Percentiles rank a stretch among this genome's conserved stretches.
Conservation (phyloP, 345 rosid species). For the Rhizophora mangle region DNA sequence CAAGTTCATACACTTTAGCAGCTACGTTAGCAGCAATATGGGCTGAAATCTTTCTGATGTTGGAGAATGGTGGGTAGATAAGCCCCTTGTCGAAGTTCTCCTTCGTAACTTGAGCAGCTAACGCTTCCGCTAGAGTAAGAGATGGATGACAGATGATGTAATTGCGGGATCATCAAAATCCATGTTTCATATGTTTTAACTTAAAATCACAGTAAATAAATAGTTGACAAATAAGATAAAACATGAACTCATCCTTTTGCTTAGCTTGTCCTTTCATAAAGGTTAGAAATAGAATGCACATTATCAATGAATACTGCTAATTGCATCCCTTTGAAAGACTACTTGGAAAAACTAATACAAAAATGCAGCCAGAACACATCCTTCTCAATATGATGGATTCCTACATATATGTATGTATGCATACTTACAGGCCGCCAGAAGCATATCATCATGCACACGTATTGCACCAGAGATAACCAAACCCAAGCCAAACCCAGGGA, state of each 20-base stretch:
- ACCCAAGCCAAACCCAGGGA: constrained; percentile 94
- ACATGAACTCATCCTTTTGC: background rate
- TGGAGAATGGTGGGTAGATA: constrained; percentile 83
- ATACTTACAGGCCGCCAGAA: constrained; percentile 91
- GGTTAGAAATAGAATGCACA: too few relatives aligned
- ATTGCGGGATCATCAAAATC: too few relatives aligned
- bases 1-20: constrained; percentile 83
- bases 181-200: background rate
- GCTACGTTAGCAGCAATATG: constrained; percentile 87
- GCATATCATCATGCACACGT: constrained; percentile 89
- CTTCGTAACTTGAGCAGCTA: constrained; percentile 70
- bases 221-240: too few relatives aligned
- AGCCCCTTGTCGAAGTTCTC: constrained; percentile 70
- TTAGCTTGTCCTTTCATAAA: too few relatives aligned
- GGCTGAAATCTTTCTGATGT: constrained; percentile 87
- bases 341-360: too few relatives aligned
- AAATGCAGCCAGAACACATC: too few relatives aligned
- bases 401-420: too few relatives aligned
- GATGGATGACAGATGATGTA: too few relatives aligned
- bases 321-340: too few relatives aligned
- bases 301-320: too few relatives aligned
- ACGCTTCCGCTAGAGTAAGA: constrained; percentile 69
- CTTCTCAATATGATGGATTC: background rate
- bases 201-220: background rate
- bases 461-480: constrained; percentile 87